These are phyloP conservation scores for Sarocladiaceae sp. DNA, from an alignment of 2,329 filamentous ascomycete genomes.

Conservation along the genomic window DNA sequence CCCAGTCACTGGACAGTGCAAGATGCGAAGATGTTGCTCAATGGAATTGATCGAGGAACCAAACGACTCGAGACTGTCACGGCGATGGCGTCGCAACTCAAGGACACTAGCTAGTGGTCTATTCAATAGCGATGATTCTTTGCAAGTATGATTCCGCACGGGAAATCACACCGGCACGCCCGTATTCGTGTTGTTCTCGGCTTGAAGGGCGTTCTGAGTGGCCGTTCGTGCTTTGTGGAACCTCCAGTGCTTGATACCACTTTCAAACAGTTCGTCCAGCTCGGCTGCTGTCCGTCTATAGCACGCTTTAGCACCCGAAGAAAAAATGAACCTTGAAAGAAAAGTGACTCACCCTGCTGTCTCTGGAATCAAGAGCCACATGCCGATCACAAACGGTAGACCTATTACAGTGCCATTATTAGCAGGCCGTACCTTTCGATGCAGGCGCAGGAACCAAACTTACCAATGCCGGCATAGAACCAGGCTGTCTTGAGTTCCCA, in stretches of 20 bases:
- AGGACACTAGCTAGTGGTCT: too few relatives aligned
- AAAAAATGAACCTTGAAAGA: too few relatives aligned
- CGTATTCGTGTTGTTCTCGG: background rate
- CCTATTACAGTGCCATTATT: background rate
- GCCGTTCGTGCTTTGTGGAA: constrained; percentile 16
- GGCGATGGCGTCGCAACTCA: too few relatives aligned
- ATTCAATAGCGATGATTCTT: too few relatives aligned
- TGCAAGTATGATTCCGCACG: too few relatives aligned
- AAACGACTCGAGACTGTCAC: background rate
- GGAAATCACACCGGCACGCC: too few relatives aligned
- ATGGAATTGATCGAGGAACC: background rate
- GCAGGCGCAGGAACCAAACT: background rate
- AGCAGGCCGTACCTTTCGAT: background rate
- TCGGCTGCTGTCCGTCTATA: constrained; percentile 18
- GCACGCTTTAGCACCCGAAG: background rate
- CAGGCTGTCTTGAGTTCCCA: constrained; percentile 19
- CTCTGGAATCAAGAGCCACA: constrained; percentile 17
- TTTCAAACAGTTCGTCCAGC: constrained; percentile 22
- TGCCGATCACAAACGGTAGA: constrained; percentile 10
- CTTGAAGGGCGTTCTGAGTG: constrained; percentile 9
- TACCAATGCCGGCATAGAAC: constrained; percentile 14
- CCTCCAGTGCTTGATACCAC: constrained; percentile 21
- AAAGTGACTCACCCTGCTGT: constrained; percentile 13
- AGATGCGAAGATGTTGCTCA: background rate
- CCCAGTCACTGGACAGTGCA: background rate